Base-by-base conservation (phyloP, 192 early-diverging fungal genomes). In the Gorgonomyces haynaldii region DNA sequence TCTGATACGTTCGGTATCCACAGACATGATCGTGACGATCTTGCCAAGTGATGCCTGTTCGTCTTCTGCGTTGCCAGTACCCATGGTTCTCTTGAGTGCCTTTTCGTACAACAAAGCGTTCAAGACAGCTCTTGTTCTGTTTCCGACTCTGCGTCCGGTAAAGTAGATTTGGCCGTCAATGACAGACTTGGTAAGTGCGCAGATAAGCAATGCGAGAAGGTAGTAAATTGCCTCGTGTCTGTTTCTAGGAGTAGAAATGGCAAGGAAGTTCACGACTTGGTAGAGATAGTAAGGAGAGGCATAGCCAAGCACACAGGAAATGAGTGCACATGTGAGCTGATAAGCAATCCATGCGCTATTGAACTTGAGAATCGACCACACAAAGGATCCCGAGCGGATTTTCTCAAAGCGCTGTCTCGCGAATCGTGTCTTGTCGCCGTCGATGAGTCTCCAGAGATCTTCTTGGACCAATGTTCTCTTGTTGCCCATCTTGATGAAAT, bases 91-190 rank as follows among this genome's bases (percentile, higher is more conserved):
- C 5, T 53, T 13, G 25, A 77, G 56, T 15, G 49, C 40, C 45
- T 77, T 77, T 12, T 43, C 37, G 56, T 77, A 77, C 21, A 77
- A 48, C 24, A 65, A 56, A 20, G 54, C 57, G 43, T 66, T 61
- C 9, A 77, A 43, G 20, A 73, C 52, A 0, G 62, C 44, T 32
- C 69, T 57, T 10, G 64, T 30, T 4, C 65, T 39, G 24, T 41
- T 61, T 13, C 52, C 58, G 35, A 32, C 7, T 8, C 50, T 20
- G 4, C 52, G 48, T 12, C 61, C 61, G 19, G 44, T 52, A 27
- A 50, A 59, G 31, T 50, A 58, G 27, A 59, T n/a, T 35, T 63
- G 56, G 6, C 53, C 63, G 23, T 50, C 42, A 30, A 57, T 31
- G 1, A 65, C 30, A 20, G 63, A 31, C 16, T 42, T 36, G 26